Percentiles rank a stretch among this genome's conserved stretches.
phyloP scores from a whole-genome alignment of 345 rosid genomes.

The Alliaria petiolata region DNA sequence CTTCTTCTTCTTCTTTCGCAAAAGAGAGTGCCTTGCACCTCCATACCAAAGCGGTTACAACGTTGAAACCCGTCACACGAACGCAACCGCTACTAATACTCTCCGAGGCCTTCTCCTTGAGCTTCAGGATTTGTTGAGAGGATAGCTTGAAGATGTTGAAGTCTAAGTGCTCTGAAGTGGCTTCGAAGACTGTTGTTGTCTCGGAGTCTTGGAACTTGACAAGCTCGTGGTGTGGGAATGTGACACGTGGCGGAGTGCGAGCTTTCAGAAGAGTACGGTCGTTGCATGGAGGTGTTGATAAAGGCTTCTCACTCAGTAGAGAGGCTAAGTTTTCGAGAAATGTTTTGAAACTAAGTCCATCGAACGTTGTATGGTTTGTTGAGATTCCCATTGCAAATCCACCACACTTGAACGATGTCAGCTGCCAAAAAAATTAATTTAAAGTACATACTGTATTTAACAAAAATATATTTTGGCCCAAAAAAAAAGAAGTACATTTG shows the following conservation, averaged over 20 bases:
- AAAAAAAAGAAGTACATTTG: no score
- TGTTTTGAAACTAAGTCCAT: slow-evolving; percentile 72
- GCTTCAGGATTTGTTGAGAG: slow-evolving; percentile 38
- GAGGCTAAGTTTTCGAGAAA: slow-evolving; percentile 70
- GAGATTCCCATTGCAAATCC: slow-evolving; percentile 71
- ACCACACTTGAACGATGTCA: slow-evolving; percentile 79
- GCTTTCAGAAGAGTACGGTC: slow-evolving; percentile 76
- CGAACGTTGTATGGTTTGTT: slow-evolving; percentile 62
- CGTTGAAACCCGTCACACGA: slow-evolving; percentile 56
- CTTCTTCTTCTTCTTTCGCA: not conserved
- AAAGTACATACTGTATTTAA: not conserved
- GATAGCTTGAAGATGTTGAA: slow-evolving; percentile 64
- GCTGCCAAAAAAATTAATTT: slow-evolving; percentile 29
- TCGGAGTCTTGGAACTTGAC: slow-evolving; percentile 37
- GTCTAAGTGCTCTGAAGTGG: slow-evolving; percentile 49
- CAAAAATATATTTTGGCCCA: no score
- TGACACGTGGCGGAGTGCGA: slow-evolving; percentile 63
- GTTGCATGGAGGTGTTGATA: slow-evolving; percentile 54
- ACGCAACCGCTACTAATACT: not conserved
- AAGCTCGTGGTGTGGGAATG: slow-evolving; percentile 75
- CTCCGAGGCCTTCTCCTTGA: slow-evolving; percentile 51
- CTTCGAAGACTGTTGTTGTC: slow-evolving; percentile 42
- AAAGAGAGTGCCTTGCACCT: slow-evolving; percentile 68
- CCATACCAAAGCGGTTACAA: slow-evolving; percentile 66
- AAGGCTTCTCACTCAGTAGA: slow-evolving; percentile 49